phyloP scores from a whole-genome alignment of 2,329 filamentous ascomycete species.

The Aureobasidium sp. region DNA sequence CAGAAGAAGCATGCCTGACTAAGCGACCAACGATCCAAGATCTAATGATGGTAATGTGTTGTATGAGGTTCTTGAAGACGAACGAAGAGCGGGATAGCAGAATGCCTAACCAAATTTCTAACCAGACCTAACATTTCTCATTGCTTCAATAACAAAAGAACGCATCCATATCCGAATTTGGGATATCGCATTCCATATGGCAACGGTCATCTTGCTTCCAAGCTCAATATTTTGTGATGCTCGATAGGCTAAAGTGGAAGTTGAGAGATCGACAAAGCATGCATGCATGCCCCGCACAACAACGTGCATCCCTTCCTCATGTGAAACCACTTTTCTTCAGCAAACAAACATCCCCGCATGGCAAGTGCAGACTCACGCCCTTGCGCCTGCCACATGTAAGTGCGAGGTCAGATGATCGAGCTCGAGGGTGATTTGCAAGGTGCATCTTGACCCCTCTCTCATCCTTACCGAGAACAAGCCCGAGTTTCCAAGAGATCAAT shows the following conservation, averaged over 20 bases:
- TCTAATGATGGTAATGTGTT: neutral
- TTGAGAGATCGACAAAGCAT: constrained; percentile 1
- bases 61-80: neutral
- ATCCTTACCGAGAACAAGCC: constrained; percentile 5
- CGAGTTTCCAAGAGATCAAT: neutral
- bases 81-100: neutral
- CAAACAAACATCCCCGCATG: constrained; percentile 13
- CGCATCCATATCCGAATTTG: neutral
- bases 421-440: neutral
- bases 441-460: neutral
- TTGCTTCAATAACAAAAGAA: neutral
- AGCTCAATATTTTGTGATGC: neutral
- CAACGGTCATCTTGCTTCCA: neutral
- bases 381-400: neutral
- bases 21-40: neutral
- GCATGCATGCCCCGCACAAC: constrained; percentile 4
- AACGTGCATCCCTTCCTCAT: constrained; percentile 12
- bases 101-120: neutral
- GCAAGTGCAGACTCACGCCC: neutral
- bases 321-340: neutral
- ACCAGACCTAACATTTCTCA: neutral
- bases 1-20: constrained; percentile 30
- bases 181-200: neutral
- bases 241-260: neutral
- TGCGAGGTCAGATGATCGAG: constrained; percentile 1